Evolutionary conservation across 2,329 filamentous ascomycete species (phyloP), one percentile per base, ranked within the genome.

Genomic region (Hypoxylon sp.): DNA sequence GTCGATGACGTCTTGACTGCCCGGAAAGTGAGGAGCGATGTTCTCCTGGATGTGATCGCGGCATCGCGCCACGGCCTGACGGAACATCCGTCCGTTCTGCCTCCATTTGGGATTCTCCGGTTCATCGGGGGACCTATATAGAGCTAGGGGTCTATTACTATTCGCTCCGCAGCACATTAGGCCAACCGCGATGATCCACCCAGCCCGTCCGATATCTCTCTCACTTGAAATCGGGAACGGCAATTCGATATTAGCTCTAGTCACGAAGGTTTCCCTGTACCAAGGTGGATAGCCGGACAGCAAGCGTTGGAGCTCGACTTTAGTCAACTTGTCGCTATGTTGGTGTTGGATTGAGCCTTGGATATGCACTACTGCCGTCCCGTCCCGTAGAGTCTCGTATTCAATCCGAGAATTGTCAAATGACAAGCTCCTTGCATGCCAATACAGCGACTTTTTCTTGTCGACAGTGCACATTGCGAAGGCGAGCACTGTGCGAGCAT

Each of bases 11-110:
- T 61, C 58, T 5, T 48, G n/a, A 13, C 38, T 36, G 1, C 19
- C 38, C 5, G 49, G 49, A 6, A 53, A 61, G 49, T 28, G 41
- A 11, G 38, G 58, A 2, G 19, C 28, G 13, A 48, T 48, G 36
- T 61, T 38, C 17, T 45, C 14, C 17, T n/a, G 58, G 6, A 48
- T 61, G 19, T 48, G 58, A 7, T 51, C 46, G 32, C 57, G 57
- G 48, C 56, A 60, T 28, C 56, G 19, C 1, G 9, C 23, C 34
- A 60, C 58, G n/a, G 48, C 48, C 11, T 34, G 38, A 9, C 48
- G 58, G 30, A 53, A 60, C 23, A 48, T 34, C 36, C 36, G 38
- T 11, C 25, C 48, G 17, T 48, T 43, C n/a, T 60, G 48, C n/a
- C 36, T n/a, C 21, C 46, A 51, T 9, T 3, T 7, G 6, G 56